Percentiles rank a stretch among this genome's conserved stretches.
Evolutionary conservation across 2,329 filamentous ascomycete genomes (phyloP).

Genomic region (Venturia carpophila): DNA sequence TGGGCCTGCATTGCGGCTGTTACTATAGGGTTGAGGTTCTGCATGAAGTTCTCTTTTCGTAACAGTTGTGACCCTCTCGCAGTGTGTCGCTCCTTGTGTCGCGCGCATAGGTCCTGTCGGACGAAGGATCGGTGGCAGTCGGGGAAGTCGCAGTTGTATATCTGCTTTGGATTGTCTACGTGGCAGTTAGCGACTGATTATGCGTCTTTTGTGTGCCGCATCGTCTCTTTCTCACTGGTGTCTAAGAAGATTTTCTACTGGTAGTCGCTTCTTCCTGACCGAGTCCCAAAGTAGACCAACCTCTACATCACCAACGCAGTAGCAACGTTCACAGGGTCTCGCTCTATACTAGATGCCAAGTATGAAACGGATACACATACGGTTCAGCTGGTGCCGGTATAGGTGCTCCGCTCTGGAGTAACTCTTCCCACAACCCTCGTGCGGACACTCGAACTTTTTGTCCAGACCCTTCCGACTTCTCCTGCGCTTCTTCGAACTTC

Average conservation of each 20-base stretch:
- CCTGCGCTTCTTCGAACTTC: slow-evolving; percentile 48
- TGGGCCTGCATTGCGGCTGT: slow-evolving; percentile 32
- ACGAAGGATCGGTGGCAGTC: slow-evolving; percentile 89
- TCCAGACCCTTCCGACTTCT: slow-evolving; percentile 70
- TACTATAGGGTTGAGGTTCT: slow-evolving; percentile 39
- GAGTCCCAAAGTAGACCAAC: not conserved
- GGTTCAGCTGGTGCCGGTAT: slow-evolving; percentile 93
- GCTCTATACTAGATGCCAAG: slow-evolving; percentile 2
- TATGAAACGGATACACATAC: slow-evolving; percentile 43
- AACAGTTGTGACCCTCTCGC: slow-evolving; percentile 66
- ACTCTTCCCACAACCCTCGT: slow-evolving; percentile 85
- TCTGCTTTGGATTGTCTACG: slow-evolving; percentile 82
- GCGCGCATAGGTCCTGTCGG: slow-evolving; percentile 82
- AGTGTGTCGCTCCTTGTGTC: slow-evolving; percentile 43
- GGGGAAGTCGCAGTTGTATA: slow-evolving; percentile 87
- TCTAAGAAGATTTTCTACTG: not conserved
- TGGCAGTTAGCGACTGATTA: not conserved
- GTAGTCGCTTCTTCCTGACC: too few species aligned
- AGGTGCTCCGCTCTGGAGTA: slow-evolving; percentile 95
- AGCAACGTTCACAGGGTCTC: not conserved
- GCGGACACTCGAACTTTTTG: slow-evolving; percentile 64
- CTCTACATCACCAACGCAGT: not conserved
- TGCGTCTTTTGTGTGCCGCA: not conserved
- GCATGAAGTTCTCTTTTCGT: slow-evolving; percentile 62
- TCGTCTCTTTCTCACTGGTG: not conserved